Conservation (phyloP, 805 yeast genomes). For the Naumovozyma castellii region DNA sequence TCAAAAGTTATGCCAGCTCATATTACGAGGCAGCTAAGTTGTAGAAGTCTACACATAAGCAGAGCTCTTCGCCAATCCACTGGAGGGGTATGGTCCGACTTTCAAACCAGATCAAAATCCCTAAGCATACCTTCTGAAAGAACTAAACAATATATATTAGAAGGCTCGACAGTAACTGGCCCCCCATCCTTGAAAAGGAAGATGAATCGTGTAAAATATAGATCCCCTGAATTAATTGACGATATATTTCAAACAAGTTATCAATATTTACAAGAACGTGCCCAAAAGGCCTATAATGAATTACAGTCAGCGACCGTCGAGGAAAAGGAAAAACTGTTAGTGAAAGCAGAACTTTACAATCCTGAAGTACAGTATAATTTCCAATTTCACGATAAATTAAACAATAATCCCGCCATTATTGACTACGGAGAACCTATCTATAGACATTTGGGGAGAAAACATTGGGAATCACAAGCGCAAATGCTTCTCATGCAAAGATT, state of each 20-base stretch:
- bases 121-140: slow-evolving; percentile 21
- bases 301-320: slow-evolving; percentile 25
- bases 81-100: slow-evolving; percentile 26
- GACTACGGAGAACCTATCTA: slow-evolving; percentile 76
- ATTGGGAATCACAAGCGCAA: slow-evolving; percentile 63
- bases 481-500: slow-evolving; percentile 87
- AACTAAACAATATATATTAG: slow-evolving; percentile 27
- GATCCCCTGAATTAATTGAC: slow-evolving; percentile 58
- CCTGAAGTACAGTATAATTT: slow-evolving; percentile 79
- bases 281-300: slow-evolving; percentile 32
- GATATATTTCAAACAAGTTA: slow-evolving; percentile 67
- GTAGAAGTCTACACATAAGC: background rate
- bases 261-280: slow-evolving; percentile 41
- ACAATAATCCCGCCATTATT: slow-evolving; percentile 36
- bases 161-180: slow-evolving; percentile 33
- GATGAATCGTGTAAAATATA: slow-evolving; percentile 42
- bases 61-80: slow-evolving; percentile 4
- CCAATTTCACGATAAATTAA: slow-evolving; percentile 33
- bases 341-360: slow-evolving; percentile 61
- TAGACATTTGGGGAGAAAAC: slow-evolving; percentile 53
- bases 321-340: slow-evolving; percentile 30
- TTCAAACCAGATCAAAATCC: slow-evolving; percentile 18
- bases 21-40: background rate
- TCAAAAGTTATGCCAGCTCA: background rate
- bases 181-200: slow-evolving; percentile 43